phyloP scores from a whole-genome alignment of 2,329 filamentous ascomycete species.

The Aspergillus awamori region DNA sequence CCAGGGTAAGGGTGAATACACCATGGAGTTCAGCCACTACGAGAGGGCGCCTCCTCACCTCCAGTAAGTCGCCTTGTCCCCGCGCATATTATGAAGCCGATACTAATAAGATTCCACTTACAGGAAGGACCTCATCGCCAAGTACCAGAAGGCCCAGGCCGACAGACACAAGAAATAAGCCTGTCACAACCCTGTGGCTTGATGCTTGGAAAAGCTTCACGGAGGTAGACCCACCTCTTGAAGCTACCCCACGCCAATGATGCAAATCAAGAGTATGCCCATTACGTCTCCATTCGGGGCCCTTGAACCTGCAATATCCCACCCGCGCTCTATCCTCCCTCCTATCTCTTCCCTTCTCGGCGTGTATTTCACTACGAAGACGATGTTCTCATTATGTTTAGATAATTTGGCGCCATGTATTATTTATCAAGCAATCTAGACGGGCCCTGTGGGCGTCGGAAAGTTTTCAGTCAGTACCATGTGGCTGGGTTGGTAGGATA shows the following conservation, averaged over 20 bases:
- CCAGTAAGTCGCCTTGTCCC: conserved; percentile 66
- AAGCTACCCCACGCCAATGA: neutral
- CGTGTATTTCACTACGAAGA: conserved; percentile 16
- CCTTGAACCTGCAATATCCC: conserved; percentile 4
- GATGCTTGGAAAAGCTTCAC: neutral
- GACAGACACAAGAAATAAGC: conserved; percentile 64
- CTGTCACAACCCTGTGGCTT: neutral
- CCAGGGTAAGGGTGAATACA: conserved; percentile 97
- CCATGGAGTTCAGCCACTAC: conserved; percentile 99
- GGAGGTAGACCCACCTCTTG: neutral
- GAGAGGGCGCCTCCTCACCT: conserved; percentile 81
- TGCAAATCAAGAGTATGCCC: neutral
- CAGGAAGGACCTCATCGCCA: conserved; percentile 67
- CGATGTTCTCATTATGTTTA: conserved; percentile 13
- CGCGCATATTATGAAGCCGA: neutral
- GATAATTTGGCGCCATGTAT: conserved; percentile 21
- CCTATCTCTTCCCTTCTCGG: conserved; percentile 6
- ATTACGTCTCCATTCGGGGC: neutral
- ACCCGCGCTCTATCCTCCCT: neutral
- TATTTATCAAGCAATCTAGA: conserved; percentile 24
- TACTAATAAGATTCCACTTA: conserved; percentile 18
- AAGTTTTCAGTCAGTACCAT: conserved; percentile 12
- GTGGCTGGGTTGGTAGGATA: neutral
- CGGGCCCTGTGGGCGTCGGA: conserved; percentile 23
- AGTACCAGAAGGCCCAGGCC: conserved; percentile 68